These are phyloP conservation scores for Senecio squalidus DNA, from an alignment of 140 eudicot species.

Conservation along the genomic window DNA sequence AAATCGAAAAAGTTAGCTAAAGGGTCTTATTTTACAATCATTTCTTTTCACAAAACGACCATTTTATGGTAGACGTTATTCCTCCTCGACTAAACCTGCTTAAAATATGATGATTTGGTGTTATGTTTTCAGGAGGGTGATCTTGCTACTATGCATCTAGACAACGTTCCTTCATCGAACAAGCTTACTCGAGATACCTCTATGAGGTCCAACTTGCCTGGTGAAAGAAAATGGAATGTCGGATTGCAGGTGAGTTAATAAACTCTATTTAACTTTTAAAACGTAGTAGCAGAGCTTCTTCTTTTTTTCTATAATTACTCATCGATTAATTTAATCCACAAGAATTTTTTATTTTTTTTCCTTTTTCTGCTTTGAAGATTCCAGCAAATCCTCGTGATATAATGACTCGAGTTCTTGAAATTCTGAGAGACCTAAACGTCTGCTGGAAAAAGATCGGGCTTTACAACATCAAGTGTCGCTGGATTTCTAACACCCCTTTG, in stretches of 20 bases:
- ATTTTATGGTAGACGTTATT: no score
- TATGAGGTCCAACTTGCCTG: slow-evolving; percentile 31
- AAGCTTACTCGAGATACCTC: slow-evolving; percentile 27
- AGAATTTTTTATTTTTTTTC: slow-evolving; percentile 2
- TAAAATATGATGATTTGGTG: neutral
- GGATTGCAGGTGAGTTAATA: slow-evolving; percentile 61
- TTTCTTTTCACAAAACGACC: no score
- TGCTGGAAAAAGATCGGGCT: slow-evolving; percentile 79
- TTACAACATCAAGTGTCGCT: slow-evolving; percentile 70
- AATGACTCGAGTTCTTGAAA: slow-evolving; percentile 69
- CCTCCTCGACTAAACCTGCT: no score
- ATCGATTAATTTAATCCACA: slow-evolving; percentile 17
- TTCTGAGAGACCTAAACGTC: slow-evolving; percentile 63
- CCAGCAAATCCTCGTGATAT: slow-evolving; percentile 63
- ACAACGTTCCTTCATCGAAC: slow-evolving; percentile 19
- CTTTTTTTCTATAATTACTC: neutral
- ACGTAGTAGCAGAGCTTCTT: no score
- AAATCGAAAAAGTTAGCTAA: neutral
- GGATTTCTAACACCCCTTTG: slow-evolving; percentile 31
- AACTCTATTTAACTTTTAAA: neutral
- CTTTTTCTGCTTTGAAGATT: no score
- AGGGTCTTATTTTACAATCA: no score
- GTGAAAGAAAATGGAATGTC: slow-evolving; percentile 59
- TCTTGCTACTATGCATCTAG: slow-evolving; percentile 32
- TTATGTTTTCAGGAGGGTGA: slow-evolving; percentile 41